Base-by-base conservation (phyloP, 768 basidiomycete genomes). In the Exidia glandulosa region DNA sequence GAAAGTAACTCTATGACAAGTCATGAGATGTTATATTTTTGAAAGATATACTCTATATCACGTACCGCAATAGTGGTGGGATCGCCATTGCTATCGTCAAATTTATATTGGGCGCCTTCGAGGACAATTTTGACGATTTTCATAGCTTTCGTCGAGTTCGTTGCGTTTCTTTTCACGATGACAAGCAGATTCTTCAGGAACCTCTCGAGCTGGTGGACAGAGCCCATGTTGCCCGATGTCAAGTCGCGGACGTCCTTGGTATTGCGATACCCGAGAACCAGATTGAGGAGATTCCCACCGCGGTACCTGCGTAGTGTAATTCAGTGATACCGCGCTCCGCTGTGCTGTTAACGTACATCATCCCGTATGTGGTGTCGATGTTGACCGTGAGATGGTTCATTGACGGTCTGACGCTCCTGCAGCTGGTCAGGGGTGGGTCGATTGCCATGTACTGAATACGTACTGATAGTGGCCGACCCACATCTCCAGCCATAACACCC, bases 391-490 rank as follows among this genome's bases (percentile, higher is more conserved):
- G 78, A 0, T 73, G 73, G 0, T 81, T 82, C 16, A 83, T 76
- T 0, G 80, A 80, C 2, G 88, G 88, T n/a, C 89, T 77, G 13
- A 89, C 77, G 0, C 85, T 45, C 41, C 41, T 45, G 41, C 23
- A 19, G 19, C 6, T 5, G 6, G 19, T 45, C 12, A 45, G 41
- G 16, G 7, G 19, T 5, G 9, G 12, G 12, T 12, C 41, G 41
- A 23, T 5, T 45, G 41, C 19, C 5, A 6, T 5, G 2, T 14
- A 45, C 10, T 37, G 19, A 19, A 19, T 10, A 45, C 41, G 16
- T 19, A 70, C 67, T 90, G 89, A 71, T 90, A 90, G 59, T 87
- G 88, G 0, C 89, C 89, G 2, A 88, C 77, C 87, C 87, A 88
- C 0, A 89, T 75, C 14, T 82, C 78, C 2, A 91, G 41, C 41